Conservation (phyloP, 2,329 filamentous ascomycete species). For the Exophiala spinifera region DNA sequence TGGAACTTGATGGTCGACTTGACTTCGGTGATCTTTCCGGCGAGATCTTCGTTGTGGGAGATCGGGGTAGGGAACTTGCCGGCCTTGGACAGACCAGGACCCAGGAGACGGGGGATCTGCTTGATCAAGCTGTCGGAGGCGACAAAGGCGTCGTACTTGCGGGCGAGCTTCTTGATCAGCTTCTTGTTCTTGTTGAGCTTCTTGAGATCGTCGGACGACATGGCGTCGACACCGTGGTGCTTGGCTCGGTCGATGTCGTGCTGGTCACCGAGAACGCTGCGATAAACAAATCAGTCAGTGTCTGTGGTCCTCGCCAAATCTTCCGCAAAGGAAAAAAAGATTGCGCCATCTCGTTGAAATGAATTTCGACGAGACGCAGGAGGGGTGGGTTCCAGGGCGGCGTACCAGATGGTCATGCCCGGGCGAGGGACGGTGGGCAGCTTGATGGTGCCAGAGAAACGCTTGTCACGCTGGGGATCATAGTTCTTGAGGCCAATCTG, state of each 20-base stretch:
- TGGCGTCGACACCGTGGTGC: constrained; percentile 97
- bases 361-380: no score
- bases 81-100: constrained; percentile 82
- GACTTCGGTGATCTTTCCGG: constrained; percentile 96
- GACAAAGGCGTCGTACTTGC: constrained; percentile 99
- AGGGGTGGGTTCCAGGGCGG: constrained; percentile 4
- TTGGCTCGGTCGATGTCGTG: constrained; percentile 99
- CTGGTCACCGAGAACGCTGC: constrained; percentile 80
- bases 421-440: constrained; percentile 72
- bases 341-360: no score
- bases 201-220: constrained; percentile 98
- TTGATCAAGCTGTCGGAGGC: constrained; percentile 97
- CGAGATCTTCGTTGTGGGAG: constrained; percentile 92
- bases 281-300: constrained; percentile 9
- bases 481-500: constrained; percentile 98
- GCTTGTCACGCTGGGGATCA: constrained; percentile 99
- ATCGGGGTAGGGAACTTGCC: constrained; percentile 99
- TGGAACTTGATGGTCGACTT: constrained; percentile 99
- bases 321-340: no score
- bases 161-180: constrained; percentile 99
- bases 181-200: constrained; percentile 99
- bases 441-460: constrained; percentile 99
- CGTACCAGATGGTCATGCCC: constrained; percentile 78
- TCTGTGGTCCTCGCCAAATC: constrained; percentile 6
- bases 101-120: constrained; percentile 99